Evolutionary conservation across 2,329 filamentous ascomycete species (phyloP), one percentile per base, ranked within the genome.

Genomic region (Colletotrichum endophyticum): DNA sequence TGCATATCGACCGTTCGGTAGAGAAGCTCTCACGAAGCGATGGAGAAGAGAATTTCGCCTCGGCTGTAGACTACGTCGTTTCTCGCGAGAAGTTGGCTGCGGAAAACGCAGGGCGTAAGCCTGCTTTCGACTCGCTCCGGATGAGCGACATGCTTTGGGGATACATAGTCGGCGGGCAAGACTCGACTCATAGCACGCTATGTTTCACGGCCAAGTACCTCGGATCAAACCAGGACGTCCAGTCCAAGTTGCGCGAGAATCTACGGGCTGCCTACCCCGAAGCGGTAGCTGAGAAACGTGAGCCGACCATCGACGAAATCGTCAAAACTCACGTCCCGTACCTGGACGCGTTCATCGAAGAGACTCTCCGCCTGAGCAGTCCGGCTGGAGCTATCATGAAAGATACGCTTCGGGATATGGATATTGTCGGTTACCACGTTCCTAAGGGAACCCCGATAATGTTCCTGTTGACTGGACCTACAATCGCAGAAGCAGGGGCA

Each of bases 141-240:
- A 49, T 70, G n/a, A 63, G 30, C 34, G 57, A 70, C 9, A 70
- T 70, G 68, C 34, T 70, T 2, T 64, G 34, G 68, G 82, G 81
- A 0, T 82, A 80, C 19, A 28, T 83, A 1, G 66, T 81, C 6
- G 81, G 74, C 19, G 81, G 81, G 0, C 80, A 81, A n/a, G 81
- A 83, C 12, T 80, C 81, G 2, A 80, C 80, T 1, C 66, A 72
- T 12, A 76, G 75, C 19, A 75, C 78, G 5, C 66, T 82, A 1
- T 82, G 80, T 44, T 82, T 79, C 78, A 77, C 78, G 2, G 74
- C 79, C 44, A 83, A 83, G 70, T 79, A 80, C 49, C 80, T 84
- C 72, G 72, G 79, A 4, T 49, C 72, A 3, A 68, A 81, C 16
- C 81, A 80, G 44, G 44, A 53, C 11, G 12, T 53, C 4, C 44